phyloP scores from a whole-genome alignment of 2,329 filamentous ascomycete genomes.

The Penicillium sp. region DNA sequence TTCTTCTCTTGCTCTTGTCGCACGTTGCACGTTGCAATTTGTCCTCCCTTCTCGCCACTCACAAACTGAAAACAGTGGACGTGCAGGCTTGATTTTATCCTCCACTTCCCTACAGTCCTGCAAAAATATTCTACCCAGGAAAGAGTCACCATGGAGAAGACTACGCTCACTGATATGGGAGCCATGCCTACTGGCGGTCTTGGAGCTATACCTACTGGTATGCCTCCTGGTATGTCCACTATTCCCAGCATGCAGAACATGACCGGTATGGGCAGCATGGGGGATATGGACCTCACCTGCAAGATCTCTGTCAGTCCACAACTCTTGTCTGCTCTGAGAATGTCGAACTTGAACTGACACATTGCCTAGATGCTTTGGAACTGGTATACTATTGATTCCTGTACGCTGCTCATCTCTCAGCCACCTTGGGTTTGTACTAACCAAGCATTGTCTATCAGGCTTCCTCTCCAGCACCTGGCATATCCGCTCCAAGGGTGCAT shows the following conservation, averaged over 20 bases:
- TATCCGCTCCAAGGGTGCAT: conserved; percentile 67
- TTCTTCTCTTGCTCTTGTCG: neutral
- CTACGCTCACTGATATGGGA: conserved; percentile 3
- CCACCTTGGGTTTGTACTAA: neutral
- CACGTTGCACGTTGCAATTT: neutral
- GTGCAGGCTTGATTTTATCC: neutral
- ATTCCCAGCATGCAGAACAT: neutral
- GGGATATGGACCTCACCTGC: conserved; percentile 27
- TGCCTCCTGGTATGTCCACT: conserved; percentile 1
- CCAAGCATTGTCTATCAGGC: conserved; percentile 35
- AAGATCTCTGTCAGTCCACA: conserved; percentile 29
- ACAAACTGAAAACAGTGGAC: neutral
- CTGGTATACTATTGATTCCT: conserved; percentile 23
- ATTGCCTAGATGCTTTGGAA: conserved; percentile 25
- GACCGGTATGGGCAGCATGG: conserved; percentile 14
- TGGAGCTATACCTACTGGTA: neutral
- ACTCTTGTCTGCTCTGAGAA: neutral
- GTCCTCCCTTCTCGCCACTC: neutral
- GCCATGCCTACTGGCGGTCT: neutral
- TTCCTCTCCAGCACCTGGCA: conserved; percentile 72
- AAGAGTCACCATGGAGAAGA: conserved; percentile 5
- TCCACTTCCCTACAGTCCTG: neutral
- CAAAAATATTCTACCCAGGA: neutral
- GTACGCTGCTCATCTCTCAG: conserved; percentile 4
- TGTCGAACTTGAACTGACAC: conserved; percentile 1